Evolutionary conservation across 192 early-diverging fungal genomes (phyloP), one percentile per base, ranked within the genome.

Genomic region (Geosiphon pyriformis): DNA sequence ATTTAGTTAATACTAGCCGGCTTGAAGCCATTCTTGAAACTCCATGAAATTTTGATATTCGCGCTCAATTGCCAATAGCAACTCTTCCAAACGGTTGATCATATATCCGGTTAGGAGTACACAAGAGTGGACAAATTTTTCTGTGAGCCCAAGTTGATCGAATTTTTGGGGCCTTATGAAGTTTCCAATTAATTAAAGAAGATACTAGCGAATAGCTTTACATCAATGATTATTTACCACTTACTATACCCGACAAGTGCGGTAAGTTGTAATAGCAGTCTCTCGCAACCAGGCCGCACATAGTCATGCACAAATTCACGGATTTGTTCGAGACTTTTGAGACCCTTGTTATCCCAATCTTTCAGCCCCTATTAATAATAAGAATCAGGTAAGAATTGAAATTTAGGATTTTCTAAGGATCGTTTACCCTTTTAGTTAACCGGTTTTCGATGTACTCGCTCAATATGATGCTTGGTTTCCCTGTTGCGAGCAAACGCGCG

Each of bases 101-200:
- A 67, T 10, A 31, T 51, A 47, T 31, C 51, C 54, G 20, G 54
- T 42, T 20, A n/a, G 15, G 10, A 57, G 23, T 25, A 67, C n/a
- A 31, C 53, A 47, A 8, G 65, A 55, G 46, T 54, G 65, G 20
- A 67, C 29, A 29, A 47, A 48, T 31, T 17, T 7, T 56, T 67
- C 65, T 35, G 20, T n/a, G 8, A 67, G 27, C 10, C 65, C 65
- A 47, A 67, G 54, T n/a, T 22, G 31, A 11, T 57, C 29, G 20
- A 67, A 67, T 32, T 57, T 67, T 57, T 67, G 65, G 3, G 53
- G 65, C 63, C 63, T 65, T 54, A 29, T 35, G n/a, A n/a, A n/a
- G n/a, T n/a, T n/a, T n/a, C n/a, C n/a, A n/a, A n/a, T n/a, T n/a
- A 33, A 49, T 37, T 17, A 26, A 7, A n/a, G 30, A 7, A 61